These are phyloP conservation scores for Sporisorium sorghi DNA, from an alignment of 1,284 basidiomycete genomes.

Conservation along the genomic window DNA sequence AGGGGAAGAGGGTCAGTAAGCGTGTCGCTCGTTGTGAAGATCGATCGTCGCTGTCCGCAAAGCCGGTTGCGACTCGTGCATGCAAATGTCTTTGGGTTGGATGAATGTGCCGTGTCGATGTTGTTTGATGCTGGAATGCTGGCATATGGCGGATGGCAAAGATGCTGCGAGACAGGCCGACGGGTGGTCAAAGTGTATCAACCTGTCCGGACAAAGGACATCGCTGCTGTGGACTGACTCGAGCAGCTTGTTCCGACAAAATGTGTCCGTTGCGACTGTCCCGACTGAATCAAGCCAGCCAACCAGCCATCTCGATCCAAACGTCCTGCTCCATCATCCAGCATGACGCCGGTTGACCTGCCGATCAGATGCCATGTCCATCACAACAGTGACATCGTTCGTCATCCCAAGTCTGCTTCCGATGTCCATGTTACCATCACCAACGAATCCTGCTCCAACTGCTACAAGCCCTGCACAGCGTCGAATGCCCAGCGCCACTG, in stretches of 20 bases:
- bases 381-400: neutral
- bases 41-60: neutral
- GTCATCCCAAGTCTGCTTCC: neutral
- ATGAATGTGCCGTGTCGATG: neutral
- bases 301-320: neutral
- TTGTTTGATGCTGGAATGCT: neutral
- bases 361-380: too few species aligned
- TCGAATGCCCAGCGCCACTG: too few species aligned
- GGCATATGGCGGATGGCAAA: neutral
- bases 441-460: neutral
- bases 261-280: neutral
- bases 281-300: neutral
- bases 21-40: neutral
- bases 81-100: neutral
- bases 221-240: too few species aligned
- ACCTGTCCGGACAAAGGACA: too few species aligned
- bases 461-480: too few species aligned
- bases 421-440: neutral
- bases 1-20: slow-evolving; percentile 9
- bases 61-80: slow-evolving; percentile 6
- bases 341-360: neutral
- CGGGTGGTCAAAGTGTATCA: too few species aligned
- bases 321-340: neutral
- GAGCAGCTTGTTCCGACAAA: neutral
- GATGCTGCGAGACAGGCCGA: neutral